Evolutionary conservation across 306 rosid species (phyloP).

Genomic region (Myrica gale): DNA sequence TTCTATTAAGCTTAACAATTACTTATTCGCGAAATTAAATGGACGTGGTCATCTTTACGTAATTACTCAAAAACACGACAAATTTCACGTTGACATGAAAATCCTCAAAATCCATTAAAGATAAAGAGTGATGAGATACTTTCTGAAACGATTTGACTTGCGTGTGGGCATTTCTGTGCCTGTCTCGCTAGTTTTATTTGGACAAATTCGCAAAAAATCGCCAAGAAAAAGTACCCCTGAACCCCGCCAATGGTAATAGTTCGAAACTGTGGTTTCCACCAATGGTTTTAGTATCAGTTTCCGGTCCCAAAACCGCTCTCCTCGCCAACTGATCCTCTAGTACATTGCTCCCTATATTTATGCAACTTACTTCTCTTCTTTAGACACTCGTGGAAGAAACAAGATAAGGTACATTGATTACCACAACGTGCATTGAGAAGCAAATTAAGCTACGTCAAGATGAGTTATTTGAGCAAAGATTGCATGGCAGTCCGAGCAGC

Average conservation of each 20-base stretch:
- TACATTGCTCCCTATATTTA: constrained; percentile 8
- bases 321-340: constrained; percentile 6
- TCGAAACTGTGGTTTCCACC: constrained; percentile 20
- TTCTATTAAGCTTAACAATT: neutral
- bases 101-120: neutral
- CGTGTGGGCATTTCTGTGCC: neutral
- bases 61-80: neutral
- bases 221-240: neutral
- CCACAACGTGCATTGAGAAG: neutral
- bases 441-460: neutral
- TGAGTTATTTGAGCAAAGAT: constrained; percentile 19
- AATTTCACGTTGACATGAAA: no score
- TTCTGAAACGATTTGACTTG: no score
- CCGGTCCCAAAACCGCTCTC: neutral
- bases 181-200: neutral
- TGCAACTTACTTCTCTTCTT: neutral
- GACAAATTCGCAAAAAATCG: neutral
- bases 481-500: neutral
- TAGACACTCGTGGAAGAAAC: neutral
- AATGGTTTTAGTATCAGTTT: constrained; percentile 1
- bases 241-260: constrained; percentile 24
- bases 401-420: neutral
- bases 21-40: neutral
- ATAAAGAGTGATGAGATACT: neutral
- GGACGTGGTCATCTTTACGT: neutral